Evolutionary conservation across 192 early-diverging fungal genomes (phyloP).

Genomic region (Linnemannia zychae): DNA sequence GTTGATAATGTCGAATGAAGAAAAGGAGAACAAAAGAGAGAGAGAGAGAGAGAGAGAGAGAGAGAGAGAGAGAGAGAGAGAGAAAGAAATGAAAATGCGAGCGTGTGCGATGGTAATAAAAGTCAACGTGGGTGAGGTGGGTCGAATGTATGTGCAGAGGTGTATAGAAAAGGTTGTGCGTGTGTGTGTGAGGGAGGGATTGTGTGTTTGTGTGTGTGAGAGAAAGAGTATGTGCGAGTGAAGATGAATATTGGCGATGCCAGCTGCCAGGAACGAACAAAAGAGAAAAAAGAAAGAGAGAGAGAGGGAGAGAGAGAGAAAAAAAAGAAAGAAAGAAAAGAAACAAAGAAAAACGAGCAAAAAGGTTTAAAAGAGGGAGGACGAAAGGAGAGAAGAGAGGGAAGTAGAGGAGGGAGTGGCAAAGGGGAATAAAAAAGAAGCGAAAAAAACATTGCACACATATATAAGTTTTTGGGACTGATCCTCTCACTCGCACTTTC

Average conservation of each 20-base stretch:
- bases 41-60: not conserved
- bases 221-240: not conserved
- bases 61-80: not conserved
- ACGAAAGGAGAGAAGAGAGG: not conserved
- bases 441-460: conserved; percentile 1
- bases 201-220: not conserved
- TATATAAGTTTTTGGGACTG: not conserved
- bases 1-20: not conserved
- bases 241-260: conserved; percentile 1
- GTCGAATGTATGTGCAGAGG: not conserved
- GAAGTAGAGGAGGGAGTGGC: not conserved
- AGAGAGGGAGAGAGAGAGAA: not conserved
- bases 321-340: not conserved
- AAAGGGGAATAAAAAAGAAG: not conserved
- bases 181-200: not conserved
- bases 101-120: too few species aligned
- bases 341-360: not conserved
- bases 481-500: not conserved
- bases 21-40: not conserved
- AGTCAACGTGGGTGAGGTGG: too few species aligned
- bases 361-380: not conserved
- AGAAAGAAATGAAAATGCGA: not conserved
- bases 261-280: conserved; percentile 15
- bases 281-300: conserved; percentile 2
- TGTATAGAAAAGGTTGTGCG: not conserved